Conservation (phyloP, 495 filamentous ascomycete species). For the Talaromyces thailandensis region DNA sequence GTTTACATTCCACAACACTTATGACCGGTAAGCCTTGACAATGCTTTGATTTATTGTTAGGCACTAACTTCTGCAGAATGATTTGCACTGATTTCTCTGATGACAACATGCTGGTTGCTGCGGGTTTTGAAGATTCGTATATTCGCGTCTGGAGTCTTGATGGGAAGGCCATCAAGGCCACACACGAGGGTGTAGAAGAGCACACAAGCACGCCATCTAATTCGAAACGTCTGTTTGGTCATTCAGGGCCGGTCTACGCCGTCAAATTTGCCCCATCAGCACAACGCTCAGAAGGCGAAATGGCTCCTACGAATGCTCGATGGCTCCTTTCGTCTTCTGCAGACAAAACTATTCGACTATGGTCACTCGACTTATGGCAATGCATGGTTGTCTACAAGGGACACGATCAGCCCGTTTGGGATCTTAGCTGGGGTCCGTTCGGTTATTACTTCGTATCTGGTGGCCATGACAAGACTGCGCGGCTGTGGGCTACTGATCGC, state of each 20-base stretch:
- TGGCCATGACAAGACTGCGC: conserved; percentile 79
- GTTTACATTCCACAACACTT: conserved; percentile 96
- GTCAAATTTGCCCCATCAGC: conserved; percentile 84
- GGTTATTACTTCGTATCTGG: conserved; percentile 92
- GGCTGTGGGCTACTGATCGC: conserved; percentile 84
- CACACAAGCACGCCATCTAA: conserved; percentile 37
- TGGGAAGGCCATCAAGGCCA: conserved; percentile 52
- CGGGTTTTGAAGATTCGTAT: conserved; percentile 85
- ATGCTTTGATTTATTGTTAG: background rate
- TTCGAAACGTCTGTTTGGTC: conserved; percentile 79
- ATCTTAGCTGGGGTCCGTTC: conserved; percentile 82
- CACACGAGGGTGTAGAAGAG: conserved; percentile 32
- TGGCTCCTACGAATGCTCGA: conserved; percentile 53
- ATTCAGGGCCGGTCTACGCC: conserved; percentile 79
- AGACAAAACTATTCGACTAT: conserved; percentile 80
- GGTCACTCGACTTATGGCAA: conserved; percentile 84
- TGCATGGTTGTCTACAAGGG: conserved; percentile 89
- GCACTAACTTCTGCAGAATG: conserved; percentile 46
- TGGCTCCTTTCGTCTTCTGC: conserved; percentile 80
- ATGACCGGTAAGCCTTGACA: conserved; percentile 59
- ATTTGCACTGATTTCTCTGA: conserved; percentile 90
- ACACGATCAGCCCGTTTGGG: conserved; percentile 81
- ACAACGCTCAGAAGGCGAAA: conserved; percentile 34
- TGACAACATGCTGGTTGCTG: conserved; percentile 74
- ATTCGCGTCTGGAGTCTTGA: conserved; percentile 88